Conservation (phyloP, 306 rosid species). For the Pterocarpus santalinus region DNA sequence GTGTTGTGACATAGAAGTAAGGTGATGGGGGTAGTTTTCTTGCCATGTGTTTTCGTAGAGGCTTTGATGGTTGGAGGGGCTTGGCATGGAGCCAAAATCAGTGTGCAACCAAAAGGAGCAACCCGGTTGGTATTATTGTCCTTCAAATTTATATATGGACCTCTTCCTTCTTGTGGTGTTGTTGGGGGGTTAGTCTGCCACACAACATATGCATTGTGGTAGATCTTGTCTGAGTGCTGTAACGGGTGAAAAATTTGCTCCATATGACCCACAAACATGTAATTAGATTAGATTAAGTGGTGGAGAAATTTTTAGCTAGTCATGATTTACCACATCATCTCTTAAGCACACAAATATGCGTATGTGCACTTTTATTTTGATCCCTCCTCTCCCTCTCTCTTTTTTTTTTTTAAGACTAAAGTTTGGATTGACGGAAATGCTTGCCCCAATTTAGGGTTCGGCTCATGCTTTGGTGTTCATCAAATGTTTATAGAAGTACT, state of each 20-base stretch:
- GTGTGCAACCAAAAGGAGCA: neutral
- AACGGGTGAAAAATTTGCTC: neutral
- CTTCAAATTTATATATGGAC: neutral
- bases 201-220: neutral
- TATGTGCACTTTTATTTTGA: too few species aligned
- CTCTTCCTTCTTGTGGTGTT: neutral
- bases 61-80: neutral
- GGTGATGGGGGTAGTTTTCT: too few species aligned
- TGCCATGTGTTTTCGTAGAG: neutral
- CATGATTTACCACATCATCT: too few species aligned
- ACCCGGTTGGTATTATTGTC: neutral
- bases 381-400: too few species aligned
- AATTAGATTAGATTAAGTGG: neutral
- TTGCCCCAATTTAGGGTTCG: too few species aligned
- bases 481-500: too few species aligned
- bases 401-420: too few species aligned
- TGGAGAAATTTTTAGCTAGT: too few species aligned
- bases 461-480: too few species aligned
- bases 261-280: neutral
- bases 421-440: too few species aligned
- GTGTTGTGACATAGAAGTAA: too few species aligned
- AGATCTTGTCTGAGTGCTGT: neutral
- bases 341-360: too few species aligned
- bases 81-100: neutral
- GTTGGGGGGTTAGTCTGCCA: neutral